phyloP scores from a whole-genome alignment of 345 rosid species.

The Bruguiera sexangula region DNA sequence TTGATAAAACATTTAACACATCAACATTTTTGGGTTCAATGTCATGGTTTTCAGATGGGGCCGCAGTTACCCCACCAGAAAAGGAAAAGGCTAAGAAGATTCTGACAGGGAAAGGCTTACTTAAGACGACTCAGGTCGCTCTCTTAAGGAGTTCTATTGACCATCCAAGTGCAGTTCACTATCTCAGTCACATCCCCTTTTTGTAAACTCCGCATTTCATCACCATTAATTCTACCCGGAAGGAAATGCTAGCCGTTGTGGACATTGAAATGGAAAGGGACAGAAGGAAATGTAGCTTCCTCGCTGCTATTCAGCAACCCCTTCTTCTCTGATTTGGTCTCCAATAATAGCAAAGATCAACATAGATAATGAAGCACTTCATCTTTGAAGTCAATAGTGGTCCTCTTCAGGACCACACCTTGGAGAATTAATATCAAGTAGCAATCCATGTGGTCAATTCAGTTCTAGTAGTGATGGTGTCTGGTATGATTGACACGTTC shows the following conservation, averaged over 20 bases:
- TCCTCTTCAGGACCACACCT: no score
- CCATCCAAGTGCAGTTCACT: constrained; percentile 28
- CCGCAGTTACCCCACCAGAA: background rate
- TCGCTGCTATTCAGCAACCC: no score
- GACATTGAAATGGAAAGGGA: no score
- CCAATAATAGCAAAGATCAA: no score
- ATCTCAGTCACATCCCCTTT: background rate
- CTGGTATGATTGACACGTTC: no score
- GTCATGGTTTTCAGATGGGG: background rate
- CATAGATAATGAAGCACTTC: no score
- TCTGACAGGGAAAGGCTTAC: constrained; percentile 21
- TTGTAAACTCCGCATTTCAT: constrained; percentile 16
- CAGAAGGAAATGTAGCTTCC: no score
- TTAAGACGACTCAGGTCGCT: constrained; percentile 9
- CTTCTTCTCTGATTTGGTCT: no score
- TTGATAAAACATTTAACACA: background rate
- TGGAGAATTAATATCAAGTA: no score
- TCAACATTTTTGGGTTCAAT: background rate
- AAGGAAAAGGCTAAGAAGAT: constrained; percentile 13
- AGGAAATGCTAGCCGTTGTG: background rate
- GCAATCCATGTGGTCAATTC: no score
- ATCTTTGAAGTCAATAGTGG: no score
- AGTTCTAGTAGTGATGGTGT: no score
- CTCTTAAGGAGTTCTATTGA: constrained; percentile 31
- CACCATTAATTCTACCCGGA: background rate